Base-by-base conservation (phyloP, 805 yeast species). In the Suhomyces faveliae region DNA sequence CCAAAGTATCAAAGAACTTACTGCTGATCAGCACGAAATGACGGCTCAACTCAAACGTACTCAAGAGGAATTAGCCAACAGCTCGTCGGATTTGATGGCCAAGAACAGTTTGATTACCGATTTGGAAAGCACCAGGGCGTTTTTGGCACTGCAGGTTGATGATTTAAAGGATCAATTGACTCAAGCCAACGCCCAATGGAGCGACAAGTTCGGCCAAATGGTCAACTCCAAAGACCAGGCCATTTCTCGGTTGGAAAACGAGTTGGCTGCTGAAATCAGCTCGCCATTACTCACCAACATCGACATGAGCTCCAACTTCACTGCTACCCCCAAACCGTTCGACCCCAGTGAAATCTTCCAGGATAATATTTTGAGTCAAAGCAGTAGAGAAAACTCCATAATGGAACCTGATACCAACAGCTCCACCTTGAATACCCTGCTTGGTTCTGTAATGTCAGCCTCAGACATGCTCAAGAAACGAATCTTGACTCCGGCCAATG, bases 111-210 rank as follows among this genome's bases (percentile, higher is more conserved):
- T n/a, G 24, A 45, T 45, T 4, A n/a, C 40, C 1, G 23, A 42
- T 10, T 24, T 45, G 17, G 42, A 22, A 13, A 39, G 42, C 35
- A 25, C 41, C 21, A 48, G 40, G 37, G 45, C 17, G 5, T 20
- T 2, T 4, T 35, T 43, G 35, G 17, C 23, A 10, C 29, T 15
- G 10, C 38, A 49, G 25, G 40, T 42, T 20, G 23, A 19, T 39
- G 51, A 45, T 49, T 49, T 49, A 39, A 45, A 49, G 51, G 51
- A 49, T 45, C 51, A 49, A 33, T 45, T 42, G 11, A 11, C 30
- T 15, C 17, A 20, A 1, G 9, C 38, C 22, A 13, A 22, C 15
- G 42, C 44, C 46, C 44, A 33, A 20, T 49, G 41, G 45, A 25
- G 17, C 12, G 35, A 46, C 13, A 43, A 43, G 35, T 43, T n/a